Evolutionary conservation across 306 rosid species (phyloP).

Genomic region (Trichosanthes truncata): DNA sequence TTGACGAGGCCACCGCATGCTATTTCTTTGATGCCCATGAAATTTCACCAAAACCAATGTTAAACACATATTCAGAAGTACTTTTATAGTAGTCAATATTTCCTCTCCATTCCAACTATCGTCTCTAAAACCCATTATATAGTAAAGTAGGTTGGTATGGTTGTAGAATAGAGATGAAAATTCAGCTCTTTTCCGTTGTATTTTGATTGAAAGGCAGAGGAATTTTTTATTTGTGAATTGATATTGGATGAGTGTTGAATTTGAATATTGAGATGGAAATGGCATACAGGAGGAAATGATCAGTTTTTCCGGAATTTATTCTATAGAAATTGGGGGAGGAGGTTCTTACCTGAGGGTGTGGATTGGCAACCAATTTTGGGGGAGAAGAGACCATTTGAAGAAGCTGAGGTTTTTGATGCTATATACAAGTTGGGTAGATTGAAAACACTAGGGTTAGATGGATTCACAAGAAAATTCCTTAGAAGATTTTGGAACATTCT

Average conservation of each 20-base stretch:
- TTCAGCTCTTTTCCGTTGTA: neutral
- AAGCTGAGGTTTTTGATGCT: neutral
- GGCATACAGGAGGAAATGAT: neutral
- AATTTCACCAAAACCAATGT: neutral
- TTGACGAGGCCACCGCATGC: neutral
- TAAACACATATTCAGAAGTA: no score
- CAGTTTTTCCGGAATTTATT: neutral
- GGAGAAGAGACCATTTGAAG: neutral
- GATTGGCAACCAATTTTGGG: neutral
- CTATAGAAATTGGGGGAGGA: neutral
- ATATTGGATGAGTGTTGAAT: neutral
- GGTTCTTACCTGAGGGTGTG: neutral
- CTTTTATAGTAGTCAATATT: no score
- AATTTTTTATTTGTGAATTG: neutral
- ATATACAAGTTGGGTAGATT: neutral
- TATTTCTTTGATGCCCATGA: neutral
- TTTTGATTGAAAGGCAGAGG: neutral
- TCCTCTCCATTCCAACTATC: neutral
- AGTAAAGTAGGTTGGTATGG: neutral
- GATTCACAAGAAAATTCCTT: neutral
- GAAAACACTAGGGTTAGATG: neutral
- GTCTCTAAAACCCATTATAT: neutral
- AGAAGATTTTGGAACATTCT: neutral
- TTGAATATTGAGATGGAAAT: neutral
- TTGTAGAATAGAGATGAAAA: neutral